A percentile compares a stretch with the other conserved stretches of the same genome.
These are phyloP conservation scores for Gaeumannomyces tritici DNA, from an alignment of 2,329 filamentous ascomycete genomes.

Conservation along the genomic window DNA sequence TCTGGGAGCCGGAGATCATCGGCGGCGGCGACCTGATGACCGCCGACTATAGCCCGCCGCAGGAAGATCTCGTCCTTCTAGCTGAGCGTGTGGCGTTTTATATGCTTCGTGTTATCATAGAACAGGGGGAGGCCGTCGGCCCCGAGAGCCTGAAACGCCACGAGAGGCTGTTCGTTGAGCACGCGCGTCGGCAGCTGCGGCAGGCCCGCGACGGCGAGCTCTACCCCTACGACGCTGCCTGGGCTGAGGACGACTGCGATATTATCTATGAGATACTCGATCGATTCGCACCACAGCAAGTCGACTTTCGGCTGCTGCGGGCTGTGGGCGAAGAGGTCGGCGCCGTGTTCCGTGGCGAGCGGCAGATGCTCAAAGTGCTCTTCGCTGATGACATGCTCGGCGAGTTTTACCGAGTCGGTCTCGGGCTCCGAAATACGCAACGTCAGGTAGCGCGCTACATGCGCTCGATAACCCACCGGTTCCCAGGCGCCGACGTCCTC, in stretches of 20 bases:
- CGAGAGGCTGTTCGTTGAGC: not conserved
- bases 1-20: conserved; percentile 3
- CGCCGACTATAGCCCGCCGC: not conserved
- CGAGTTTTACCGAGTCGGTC: conserved; percentile 1
- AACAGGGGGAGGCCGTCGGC: not conserved
- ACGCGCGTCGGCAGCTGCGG: not conserved
- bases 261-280: not conserved
- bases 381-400: conserved; percentile 3
- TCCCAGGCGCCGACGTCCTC: not conserved
- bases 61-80: not conserved
- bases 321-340: not conserved
- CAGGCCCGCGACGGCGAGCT: not conserved
- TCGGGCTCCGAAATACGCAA: conserved; percentile 3
- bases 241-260: not conserved
- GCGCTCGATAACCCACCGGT: not conserved
- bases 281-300: not conserved
- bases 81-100: not conserved
- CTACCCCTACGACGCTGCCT: not conserved
- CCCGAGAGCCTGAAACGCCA: not conserved
- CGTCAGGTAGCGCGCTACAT: conserved; percentile 2
- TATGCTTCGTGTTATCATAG: not conserved
- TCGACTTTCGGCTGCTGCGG: conserved; percentile 3
- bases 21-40: not conserved
- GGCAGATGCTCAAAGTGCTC: conserved; percentile 4
- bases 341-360: conserved; percentile 2